Evolutionary conservation across 1,284 basidiomycete species (phyloP).

Genomic region (Cutaneotrichosporon sp.): DNA sequence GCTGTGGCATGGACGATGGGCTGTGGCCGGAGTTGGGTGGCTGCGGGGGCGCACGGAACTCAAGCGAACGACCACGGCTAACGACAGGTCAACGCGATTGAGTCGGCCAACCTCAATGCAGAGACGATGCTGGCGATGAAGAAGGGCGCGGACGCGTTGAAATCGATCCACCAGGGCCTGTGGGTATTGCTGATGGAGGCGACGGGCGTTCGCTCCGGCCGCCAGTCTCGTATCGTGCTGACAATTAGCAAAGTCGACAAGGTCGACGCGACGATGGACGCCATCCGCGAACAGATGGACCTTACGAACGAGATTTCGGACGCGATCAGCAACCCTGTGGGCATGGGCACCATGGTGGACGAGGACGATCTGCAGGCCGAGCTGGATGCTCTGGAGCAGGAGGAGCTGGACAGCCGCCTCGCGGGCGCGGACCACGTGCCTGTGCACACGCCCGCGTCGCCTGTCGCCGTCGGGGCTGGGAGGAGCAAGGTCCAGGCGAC

Average conservation of each 20-base stretch:
- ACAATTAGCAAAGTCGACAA: constrained; percentile 71
- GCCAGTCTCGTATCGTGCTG: not conserved
- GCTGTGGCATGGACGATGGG: not conserved
- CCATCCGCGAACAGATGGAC: constrained; percentile 87
- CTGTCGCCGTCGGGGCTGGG: not conserved
- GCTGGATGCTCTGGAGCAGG: constrained; percentile 85
- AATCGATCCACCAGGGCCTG: constrained; percentile 87
- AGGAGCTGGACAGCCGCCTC: constrained; percentile 80
- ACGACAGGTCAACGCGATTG: constrained; percentile 76
- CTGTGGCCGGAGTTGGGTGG: not conserved
- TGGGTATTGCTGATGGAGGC: constrained; percentile 51
- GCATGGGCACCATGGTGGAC: constrained; percentile 63
- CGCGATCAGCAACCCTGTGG: constrained; percentile 78
- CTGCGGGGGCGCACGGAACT: not conserved
- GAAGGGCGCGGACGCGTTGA: constrained; percentile 86
- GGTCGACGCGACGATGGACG: constrained; percentile 87
- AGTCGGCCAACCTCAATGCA: constrained; percentile 96
- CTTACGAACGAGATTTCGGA: constrained; percentile 93
- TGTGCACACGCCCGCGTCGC: constrained; percentile 67
- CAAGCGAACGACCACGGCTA: too few species aligned
- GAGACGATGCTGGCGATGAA: constrained; percentile 99
- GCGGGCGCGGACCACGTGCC: constrained; percentile 87
- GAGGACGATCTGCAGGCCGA: constrained; percentile 83
- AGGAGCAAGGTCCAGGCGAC: constrained; percentile 48
- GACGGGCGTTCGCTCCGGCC: not conserved